These are phyloP conservation scores for Chenopodium album DNA, from an alignment of 148 eudicot species.

Conservation along the genomic window DNA sequence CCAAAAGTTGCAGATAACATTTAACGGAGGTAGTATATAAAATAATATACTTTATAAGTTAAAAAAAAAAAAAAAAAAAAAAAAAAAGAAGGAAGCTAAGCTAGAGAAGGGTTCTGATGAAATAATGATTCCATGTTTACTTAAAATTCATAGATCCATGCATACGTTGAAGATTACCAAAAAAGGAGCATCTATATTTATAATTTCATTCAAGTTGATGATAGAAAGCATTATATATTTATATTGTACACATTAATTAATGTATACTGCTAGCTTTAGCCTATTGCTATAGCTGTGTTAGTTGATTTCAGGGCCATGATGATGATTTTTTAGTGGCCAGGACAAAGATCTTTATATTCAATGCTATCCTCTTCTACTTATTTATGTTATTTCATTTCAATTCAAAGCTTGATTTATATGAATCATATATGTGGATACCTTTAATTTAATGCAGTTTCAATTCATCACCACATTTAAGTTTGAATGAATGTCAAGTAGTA, in stretches of 20 bases:
- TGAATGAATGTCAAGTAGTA: slow-evolving; percentile 1
- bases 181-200: slow-evolving; percentile 22
- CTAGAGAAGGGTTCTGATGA: not conserved
- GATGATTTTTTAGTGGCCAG: slow-evolving; percentile 34
- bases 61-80: too few species aligned
- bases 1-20: too few species aligned
- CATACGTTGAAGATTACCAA: slow-evolving; percentile 14
- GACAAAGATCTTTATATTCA: slow-evolving; percentile 36
- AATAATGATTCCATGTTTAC: not conserved
- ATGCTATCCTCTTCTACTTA: not conserved
- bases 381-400: slow-evolving; percentile 8
- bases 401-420: not conserved
- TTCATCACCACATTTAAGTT: slow-evolving; percentile 10
- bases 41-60: too few species aligned
- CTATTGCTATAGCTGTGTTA: slow-evolving; percentile 12
- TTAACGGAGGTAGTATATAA: too few species aligned
- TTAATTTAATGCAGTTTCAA: slow-evolving; percentile 12
- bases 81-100: too few species aligned
- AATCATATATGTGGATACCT: not conserved
- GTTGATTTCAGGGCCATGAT: slow-evolving; percentile 46
- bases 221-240: not conserved
- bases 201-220: slow-evolving; percentile 18
- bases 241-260: slow-evolving; percentile 24
- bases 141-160: slow-evolving; percentile 15
- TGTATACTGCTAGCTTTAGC: slow-evolving; percentile 15